These are phyloP conservation scores for Kodamaea lidongshanica DNA, from an alignment of 805 yeast species.

Conservation along the genomic window DNA sequence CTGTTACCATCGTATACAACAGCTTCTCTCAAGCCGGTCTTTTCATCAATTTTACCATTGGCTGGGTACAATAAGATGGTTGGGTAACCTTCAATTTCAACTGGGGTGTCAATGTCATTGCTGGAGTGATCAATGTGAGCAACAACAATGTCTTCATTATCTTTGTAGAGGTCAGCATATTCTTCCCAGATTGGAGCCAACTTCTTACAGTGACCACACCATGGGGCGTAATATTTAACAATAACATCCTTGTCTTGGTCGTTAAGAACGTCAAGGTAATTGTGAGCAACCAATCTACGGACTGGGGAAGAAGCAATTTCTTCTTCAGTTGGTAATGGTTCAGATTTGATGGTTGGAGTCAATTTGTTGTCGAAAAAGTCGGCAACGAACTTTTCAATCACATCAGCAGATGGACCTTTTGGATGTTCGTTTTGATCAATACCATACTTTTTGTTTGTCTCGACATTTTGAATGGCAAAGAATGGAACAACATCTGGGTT, in stretches of 20 bases:
- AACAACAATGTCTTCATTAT: slow-evolving; percentile 47
- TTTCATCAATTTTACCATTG: slow-evolving; percentile 36
- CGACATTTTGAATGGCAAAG: slow-evolving; percentile 76
- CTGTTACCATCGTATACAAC: slow-evolving; percentile 65
- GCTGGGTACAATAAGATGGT: slow-evolving; percentile 90
- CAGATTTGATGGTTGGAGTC: slow-evolving; percentile 73
- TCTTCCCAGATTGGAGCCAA: slow-evolving; percentile 86
- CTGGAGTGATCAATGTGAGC: slow-evolving; percentile 87
- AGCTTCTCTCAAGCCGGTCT: slow-evolving; percentile 44
- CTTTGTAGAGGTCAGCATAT: slow-evolving; percentile 65
- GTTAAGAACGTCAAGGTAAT: slow-evolving; percentile 62
- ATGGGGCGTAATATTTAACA: slow-evolving; percentile 92
- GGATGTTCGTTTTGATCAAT: slow-evolving; percentile 52
- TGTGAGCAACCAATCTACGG: slow-evolving; percentile 73
- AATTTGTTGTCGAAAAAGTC: slow-evolving; percentile 60
- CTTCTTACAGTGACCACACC: slow-evolving; percentile 96
- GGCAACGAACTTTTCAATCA: slow-evolving; percentile 56
- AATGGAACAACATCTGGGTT: slow-evolving; percentile 77
- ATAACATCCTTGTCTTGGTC: slow-evolving; percentile 61
- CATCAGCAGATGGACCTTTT: slow-evolving; percentile 40
- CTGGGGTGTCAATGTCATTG: slow-evolving; percentile 73
- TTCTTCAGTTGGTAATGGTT: slow-evolving; percentile 79
- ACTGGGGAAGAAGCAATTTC: slow-evolving; percentile 54
- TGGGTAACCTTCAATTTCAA: slow-evolving; percentile 81
- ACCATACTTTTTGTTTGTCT: slow-evolving; percentile 69